A percentile compares a stretch with the other conserved stretches of the same genome.
Evolutionary conservation across 805 yeast genomes (phyloP).

Genomic region (Tetrapisispora nanseiensis): DNA sequence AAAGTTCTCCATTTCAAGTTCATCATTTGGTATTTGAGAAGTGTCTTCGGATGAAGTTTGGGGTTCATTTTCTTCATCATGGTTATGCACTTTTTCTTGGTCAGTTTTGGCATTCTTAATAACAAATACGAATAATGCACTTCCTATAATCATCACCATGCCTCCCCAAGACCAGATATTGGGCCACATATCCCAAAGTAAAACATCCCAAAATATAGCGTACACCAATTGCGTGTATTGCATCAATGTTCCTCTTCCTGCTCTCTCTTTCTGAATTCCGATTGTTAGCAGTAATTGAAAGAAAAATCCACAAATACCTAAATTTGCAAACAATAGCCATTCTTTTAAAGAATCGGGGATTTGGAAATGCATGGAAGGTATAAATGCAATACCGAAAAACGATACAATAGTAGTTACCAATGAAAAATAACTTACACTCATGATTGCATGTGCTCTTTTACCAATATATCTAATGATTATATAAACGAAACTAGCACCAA

Average conservation of each 20-base stretch:
- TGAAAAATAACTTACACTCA: conserved; percentile 70
- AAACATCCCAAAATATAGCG: conserved; percentile 62
- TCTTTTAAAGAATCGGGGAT: conserved; percentile 53
- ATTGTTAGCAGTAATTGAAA: conserved; percentile 72
- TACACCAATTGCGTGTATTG: conserved; percentile 65
- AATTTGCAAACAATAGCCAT: conserved; percentile 51
- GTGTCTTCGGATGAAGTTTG: neutral
- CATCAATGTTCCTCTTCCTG: conserved; percentile 66
- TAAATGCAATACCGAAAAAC: conserved; percentile 38
- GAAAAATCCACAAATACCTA: conserved; percentile 70
- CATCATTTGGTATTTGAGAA: neutral
- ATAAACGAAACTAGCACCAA: conserved; percentile 60
- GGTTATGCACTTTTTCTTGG: neutral
- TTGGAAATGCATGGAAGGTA: conserved; percentile 50
- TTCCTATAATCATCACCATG: conserved; percentile 49
- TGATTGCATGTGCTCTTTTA: conserved; percentile 61
- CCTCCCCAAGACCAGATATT: conserved; percentile 59
- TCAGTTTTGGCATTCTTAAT: conserved; percentile 21
- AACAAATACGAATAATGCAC: conserved; percentile 48
- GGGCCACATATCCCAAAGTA: conserved; percentile 66
- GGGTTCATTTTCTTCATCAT: neutral
- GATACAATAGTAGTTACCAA: conserved; percentile 47
- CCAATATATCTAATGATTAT: conserved; percentile 67
- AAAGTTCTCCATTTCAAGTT: neutral
- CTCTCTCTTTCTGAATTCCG: conserved; percentile 71